Percentiles rank a stretch among this genome's conserved stretches.
phyloP scores from a whole-genome alignment of 1,284 basidiomycete genomes.

The Phellopilus nigrolimitatus region DNA sequence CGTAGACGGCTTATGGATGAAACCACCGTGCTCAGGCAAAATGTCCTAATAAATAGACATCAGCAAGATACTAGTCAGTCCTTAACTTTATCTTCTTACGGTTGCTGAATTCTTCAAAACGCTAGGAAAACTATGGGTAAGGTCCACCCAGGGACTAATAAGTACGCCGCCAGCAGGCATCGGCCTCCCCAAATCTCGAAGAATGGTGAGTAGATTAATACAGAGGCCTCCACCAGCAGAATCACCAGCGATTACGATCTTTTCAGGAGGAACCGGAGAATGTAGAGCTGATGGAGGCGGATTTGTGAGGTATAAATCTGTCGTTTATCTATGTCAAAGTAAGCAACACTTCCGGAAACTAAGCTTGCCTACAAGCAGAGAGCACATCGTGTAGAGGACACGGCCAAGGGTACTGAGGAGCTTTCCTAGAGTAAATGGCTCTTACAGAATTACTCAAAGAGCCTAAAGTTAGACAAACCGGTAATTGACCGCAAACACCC shows the following conservation, averaged over 20 bases:
- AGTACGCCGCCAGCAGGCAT: slow-evolving; percentile 74
- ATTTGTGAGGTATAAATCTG: slow-evolving; percentile 75
- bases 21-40: slow-evolving; percentile 57
- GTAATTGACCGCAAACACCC: slow-evolving; percentile 63
- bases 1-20: slow-evolving; percentile 53
- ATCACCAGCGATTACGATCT: slow-evolving; percentile 81
- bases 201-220: slow-evolving; percentile 62
- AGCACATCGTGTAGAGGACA: slow-evolving; percentile 79
- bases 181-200: slow-evolving; percentile 72
- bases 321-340: neutral
- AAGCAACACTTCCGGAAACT: neutral
- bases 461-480: slow-evolving; percentile 32
- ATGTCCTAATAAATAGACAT: slow-evolving; percentile 43
- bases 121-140: slow-evolving; percentile 83
- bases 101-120: slow-evolving; percentile 69
- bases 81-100: slow-evolving; percentile 38
- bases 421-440: slow-evolving; percentile 42
- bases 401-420: slow-evolving; percentile 86
- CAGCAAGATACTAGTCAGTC: slow-evolving; percentile 27
- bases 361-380: slow-evolving; percentile 55
- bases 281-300: slow-evolving; percentile 72
- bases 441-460: slow-evolving; percentile 31
- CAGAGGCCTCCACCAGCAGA: slow-evolving; percentile 79
- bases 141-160: slow-evolving; percentile 79
- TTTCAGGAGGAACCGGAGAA: slow-evolving; percentile 61